Base-by-base conservation (phyloP, 495 filamentous ascomycete species). In the Penicillium psychrofluorescens region DNA sequence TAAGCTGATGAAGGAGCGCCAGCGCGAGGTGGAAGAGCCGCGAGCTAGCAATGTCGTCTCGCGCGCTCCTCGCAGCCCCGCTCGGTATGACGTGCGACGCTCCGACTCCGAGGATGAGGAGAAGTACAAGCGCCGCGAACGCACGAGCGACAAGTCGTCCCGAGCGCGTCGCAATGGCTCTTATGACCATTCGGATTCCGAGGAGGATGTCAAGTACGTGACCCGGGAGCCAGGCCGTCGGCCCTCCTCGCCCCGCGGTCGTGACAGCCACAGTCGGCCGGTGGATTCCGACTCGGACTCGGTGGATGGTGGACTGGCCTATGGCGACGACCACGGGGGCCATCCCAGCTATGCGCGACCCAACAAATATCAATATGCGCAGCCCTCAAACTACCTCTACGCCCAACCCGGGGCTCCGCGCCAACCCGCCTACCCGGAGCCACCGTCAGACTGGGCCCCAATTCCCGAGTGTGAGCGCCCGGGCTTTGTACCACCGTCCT, bases 261-360 rank as follows among this genome's bases (percentile, higher is more conserved):
- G 22, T 22, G 4, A 48, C 13, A 61, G 66, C 29, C 51, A 57
- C 22, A 57, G 56, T 14, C 56, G 62, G 14, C 66, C 63, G 7
- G 62, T 62, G 27, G 61, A 64, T 43, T 62, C 63, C 10, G 65
- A 68, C 37, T 66, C 63, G 44, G 66, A 72, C 29, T 66, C 73
- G 29, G 60, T 63, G 13, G 59, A 68, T 29, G 63, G 68, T 31
- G 52, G 48, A 14, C 55, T 72, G 7, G 68, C 65, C 0, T 72
- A 72, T 42, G 68, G 68, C 4, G 65, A 68, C 36, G 47, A 22
- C 6, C 56, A 50, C 4, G 67, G 63, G 7, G 50, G 40, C 31
- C 62, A 71, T 44, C 57, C 70, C 2, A 68, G 67, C 37, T 81
- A 83, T 60, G 67, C 68, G 12, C 62, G 68, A 47, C 68, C 75